Base-by-base conservation (phyloP, 2,329 filamentous ascomycete species). In the Cercospora sesami region DNA sequence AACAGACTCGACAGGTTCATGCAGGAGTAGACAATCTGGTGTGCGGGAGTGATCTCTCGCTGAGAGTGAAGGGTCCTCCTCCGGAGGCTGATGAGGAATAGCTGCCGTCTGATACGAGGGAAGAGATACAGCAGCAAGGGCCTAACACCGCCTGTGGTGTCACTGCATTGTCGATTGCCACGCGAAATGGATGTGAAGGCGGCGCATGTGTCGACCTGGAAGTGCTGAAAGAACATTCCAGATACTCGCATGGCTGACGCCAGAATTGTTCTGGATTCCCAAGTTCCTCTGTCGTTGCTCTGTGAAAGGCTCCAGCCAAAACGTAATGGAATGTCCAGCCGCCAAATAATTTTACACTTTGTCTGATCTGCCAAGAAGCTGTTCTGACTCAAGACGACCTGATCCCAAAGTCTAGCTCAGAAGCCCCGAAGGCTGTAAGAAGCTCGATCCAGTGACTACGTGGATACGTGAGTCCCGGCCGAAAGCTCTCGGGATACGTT, bases 1-100 rank as follows among this genome's bases (percentile, higher is more conserved):
- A 39, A 1, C 14, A n/a, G 3, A n/a, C 16, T n/a, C 16, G 0
- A 8, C 36, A 9, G 16, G 1, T 0, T n/a, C 0, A 0, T 0
- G 36, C 6, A 9, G 36, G 36, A 8, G 14, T 6, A 16, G 36
- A 5, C 33, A n/a, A 0, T 7, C 1, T 6, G 1, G 33, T 1
- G 33, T n/a, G 14, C 33, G 0, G 33, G 14, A 16, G 0, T 0
- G 3, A 2, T 39, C 14, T 3, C 33, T 39, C 33, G 14, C 1
- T 7, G 7, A 1, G 33, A 39, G 33, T n/a, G 33, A 39, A 3
- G 5, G 1, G 1, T 7, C 33, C 33, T 36, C 33, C 33, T 36
- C 33, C 14, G 5, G 33, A 36, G 5, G 5, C 33, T 16, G 33
- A n/a, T 3, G 33, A 39, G 2, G 1, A 39, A 39, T 5, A 39